A percentile compares a stretch with the other conserved stretches of the same genome.
Conservation (phyloP, 75 land plant species). For the Chamaecyparis obtusa region DNA sequence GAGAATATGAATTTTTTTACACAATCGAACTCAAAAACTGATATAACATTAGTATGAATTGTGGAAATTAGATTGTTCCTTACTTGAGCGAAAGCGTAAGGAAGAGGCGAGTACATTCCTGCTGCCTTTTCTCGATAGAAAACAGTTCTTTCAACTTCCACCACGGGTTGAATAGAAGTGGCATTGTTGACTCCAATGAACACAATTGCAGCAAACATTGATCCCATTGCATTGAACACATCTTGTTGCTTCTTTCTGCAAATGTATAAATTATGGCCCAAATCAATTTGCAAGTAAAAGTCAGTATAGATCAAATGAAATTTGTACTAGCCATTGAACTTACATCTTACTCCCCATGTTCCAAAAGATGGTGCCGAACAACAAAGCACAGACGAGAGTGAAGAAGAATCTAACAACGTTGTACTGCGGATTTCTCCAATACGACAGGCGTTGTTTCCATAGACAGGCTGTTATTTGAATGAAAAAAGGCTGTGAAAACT, state of each 20-base stretch:
- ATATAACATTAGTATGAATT: no score
- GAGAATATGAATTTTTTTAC: no score
- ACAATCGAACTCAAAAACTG: no score
- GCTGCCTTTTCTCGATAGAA: slow-evolving; percentile 72
- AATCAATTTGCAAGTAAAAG: no score
- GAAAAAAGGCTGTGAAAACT: slow-evolving; percentile 45
- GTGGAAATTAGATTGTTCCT: no score
- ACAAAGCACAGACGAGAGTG: slow-evolving; percentile 28
- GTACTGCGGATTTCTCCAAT: slow-evolving; percentile 78
- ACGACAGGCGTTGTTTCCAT: slow-evolving; percentile 66
- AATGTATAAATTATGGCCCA: no score
- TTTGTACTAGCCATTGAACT: neutral
- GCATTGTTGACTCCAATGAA: neutral
- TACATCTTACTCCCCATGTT: slow-evolving; percentile 34
- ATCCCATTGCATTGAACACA: slow-evolving; percentile 49
- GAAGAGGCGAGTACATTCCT: slow-evolving; percentile 63
- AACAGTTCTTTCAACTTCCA: slow-evolving; percentile 71
- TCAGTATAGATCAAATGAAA: no score
- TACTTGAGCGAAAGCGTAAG: slow-evolving; percentile 75
- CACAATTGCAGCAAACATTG: slow-evolving; percentile 46
- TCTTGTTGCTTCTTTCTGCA: slow-evolving; percentile 12
- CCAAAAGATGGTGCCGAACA: slow-evolving; percentile 43
- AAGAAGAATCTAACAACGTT: slow-evolving; percentile 60
- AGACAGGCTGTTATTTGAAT: slow-evolving; percentile 49
- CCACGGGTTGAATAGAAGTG: slow-evolving; percentile 56